phyloP scores from a whole-genome alignment of 495 filamentous ascomycete genomes.

The Xylaria acuta region DNA sequence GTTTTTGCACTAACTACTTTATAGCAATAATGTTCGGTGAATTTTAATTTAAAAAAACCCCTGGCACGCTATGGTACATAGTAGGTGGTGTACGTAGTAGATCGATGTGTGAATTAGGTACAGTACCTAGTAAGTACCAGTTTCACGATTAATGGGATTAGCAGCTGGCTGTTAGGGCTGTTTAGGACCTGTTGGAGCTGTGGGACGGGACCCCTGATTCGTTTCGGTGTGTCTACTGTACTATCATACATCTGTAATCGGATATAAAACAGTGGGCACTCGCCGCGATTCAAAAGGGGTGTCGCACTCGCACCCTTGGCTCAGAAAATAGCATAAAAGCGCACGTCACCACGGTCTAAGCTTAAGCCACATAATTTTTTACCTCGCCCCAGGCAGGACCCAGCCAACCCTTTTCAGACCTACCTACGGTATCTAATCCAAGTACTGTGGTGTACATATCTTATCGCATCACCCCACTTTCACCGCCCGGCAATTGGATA shows the following conservation, averaged over 20 bases:
- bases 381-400: slow-evolving; percentile 12
- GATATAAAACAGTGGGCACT: slow-evolving; percentile 43
- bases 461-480: slow-evolving; percentile 36
- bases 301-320: slow-evolving; percentile 14
- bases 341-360: slow-evolving; percentile 22
- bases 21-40: no score
- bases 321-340: slow-evolving; percentile 26
- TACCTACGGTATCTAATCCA: background rate
- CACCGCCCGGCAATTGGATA: slow-evolving; percentile 45
- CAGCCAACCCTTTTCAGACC: background rate
- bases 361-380: slow-evolving; percentile 24
- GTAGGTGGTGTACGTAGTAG: no score
- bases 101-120: background rate
- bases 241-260: slow-evolving; percentile 23
- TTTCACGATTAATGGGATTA: slow-evolving; percentile 1
- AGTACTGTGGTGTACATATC: background rate
- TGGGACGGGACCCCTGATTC: slow-evolving; percentile 16
- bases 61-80: no score
- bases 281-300: slow-evolving; percentile 29
- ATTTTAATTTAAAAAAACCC: no score
- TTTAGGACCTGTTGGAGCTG: background rate
- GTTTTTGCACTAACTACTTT: no score
- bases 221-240: slow-evolving; percentile 17
- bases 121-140: background rate
- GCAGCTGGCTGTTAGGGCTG: slow-evolving; percentile 11